Percentiles rank a stretch among this genome's conserved stretches.
Evolutionary conservation across 2,329 filamentous ascomycete genomes (phyloP).

Genomic region (Aspergillus fumigatus): DNA sequence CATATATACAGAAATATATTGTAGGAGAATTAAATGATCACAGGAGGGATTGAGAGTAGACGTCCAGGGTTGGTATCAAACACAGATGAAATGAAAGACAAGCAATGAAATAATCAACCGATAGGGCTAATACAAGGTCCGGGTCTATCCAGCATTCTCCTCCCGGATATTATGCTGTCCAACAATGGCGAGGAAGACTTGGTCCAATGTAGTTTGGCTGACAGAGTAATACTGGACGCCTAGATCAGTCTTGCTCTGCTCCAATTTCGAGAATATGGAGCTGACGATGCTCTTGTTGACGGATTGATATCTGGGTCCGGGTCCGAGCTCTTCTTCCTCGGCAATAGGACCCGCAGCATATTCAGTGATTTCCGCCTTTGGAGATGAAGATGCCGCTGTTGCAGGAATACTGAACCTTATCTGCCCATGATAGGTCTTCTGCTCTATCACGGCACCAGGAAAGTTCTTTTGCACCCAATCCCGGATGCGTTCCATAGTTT

Average conservation of each 20-base stretch:
- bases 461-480: slow-evolving; percentile 62
- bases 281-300: slow-evolving; percentile 35
- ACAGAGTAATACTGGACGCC: slow-evolving; percentile 84
- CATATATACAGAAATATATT: background rate
- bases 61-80: background rate
- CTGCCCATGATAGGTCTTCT: slow-evolving; percentile 77
- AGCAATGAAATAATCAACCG: background rate
- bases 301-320: background rate
- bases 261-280: slow-evolving; percentile 65
- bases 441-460: slow-evolving; percentile 63
- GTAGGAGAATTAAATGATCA: too few species aligned
- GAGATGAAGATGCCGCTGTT: background rate
- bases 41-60: background rate
- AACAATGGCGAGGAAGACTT: slow-evolving; percentile 85
- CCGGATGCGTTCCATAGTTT: slow-evolving; percentile 64
- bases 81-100: background rate
- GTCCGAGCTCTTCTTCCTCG: background rate
- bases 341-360: background rate
- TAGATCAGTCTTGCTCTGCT: slow-evolving; percentile 63
- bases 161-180: slow-evolving; percentile 73
- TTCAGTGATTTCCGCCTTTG: background rate
- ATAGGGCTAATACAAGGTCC: background rate
- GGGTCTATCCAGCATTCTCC: slow-evolving; percentile 45
- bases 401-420: slow-evolving; percentile 73
- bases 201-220: slow-evolving; percentile 79